Evolutionary conservation across 1,284 basidiomycete genomes (phyloP).

Genomic region (Cryptococcus jaspeensis): DNA sequence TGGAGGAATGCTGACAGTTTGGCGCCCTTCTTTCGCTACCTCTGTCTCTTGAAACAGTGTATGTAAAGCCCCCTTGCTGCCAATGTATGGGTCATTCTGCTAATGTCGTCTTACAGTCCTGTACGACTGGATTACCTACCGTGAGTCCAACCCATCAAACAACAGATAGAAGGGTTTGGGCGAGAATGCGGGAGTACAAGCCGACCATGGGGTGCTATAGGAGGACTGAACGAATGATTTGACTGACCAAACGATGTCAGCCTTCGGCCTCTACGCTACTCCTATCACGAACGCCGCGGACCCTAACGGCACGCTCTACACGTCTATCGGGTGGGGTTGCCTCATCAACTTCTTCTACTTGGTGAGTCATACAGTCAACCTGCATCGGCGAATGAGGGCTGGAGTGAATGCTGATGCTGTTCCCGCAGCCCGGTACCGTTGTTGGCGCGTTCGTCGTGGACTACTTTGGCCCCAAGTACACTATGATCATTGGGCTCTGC

Average conservation of each 20-base stretch:
- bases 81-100: too few relatives aligned
- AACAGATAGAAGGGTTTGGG: too few relatives aligned
- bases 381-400: neutral
- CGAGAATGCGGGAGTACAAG: too few relatives aligned
- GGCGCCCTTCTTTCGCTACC: too few relatives aligned
- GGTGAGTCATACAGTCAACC: conserved; percentile 62
- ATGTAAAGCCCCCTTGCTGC: too few relatives aligned
- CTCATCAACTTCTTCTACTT: conserved; percentile 55
- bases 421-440: conserved; percentile 30
- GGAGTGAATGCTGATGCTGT: neutral
- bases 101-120: too few relatives aligned
- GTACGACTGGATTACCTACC: conserved; percentile 55
- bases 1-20: too few relatives aligned
- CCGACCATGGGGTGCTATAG: too few relatives aligned
- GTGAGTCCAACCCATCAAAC: too few relatives aligned
- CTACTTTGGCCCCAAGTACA: conserved; percentile 54
- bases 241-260: conserved; percentile 1
- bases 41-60: too few relatives aligned
- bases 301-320: conserved; percentile 31
- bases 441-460: conserved; percentile 40
- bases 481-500: conserved; percentile 72
- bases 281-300: conserved; percentile 51
- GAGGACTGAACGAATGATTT: too few relatives aligned
- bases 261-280: conserved; percentile 82
- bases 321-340: conserved; percentile 46